Evolutionary conservation across 441 rosid species (phyloP).

Genomic region (Eutrema salsugineum): DNA sequence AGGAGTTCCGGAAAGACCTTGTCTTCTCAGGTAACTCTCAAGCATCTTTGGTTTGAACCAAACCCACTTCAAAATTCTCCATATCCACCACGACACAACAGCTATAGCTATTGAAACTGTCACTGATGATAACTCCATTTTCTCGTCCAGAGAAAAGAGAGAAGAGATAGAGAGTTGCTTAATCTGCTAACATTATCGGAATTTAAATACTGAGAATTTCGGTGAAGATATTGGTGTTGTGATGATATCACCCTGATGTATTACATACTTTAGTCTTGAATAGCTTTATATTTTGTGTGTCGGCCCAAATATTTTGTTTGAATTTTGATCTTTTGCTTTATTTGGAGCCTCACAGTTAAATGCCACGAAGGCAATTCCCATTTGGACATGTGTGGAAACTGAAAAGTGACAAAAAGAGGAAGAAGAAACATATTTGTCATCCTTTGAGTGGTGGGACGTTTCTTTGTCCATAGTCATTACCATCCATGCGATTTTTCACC

Average conservation of each 20-base stretch:
- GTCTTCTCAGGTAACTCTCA: conserved; percentile 5
- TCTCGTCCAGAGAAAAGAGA: not conserved
- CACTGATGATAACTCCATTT: conserved; percentile 9
- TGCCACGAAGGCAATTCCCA: not conserved
- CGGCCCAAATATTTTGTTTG: not conserved
- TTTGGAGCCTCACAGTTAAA: not conserved
- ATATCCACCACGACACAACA: not conserved
- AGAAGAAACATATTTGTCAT: not conserved
- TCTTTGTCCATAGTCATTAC: not conserved
- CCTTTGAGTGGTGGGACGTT: not conserved
- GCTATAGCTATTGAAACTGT: conserved; percentile 2
- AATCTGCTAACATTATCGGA: not conserved
- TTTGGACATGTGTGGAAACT: not conserved
- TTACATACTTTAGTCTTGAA: no score
- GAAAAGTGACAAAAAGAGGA: not conserved
- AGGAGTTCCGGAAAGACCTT: not conserved
- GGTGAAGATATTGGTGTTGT: not conserved
- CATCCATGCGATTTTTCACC: not conserved
- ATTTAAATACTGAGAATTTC: not conserved
- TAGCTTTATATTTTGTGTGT: not conserved
- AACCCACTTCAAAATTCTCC: not conserved
- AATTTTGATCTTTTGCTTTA: not conserved
- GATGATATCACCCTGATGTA: conserved; percentile 10
- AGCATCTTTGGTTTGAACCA: conserved; percentile 1
- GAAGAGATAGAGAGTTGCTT: not conserved